Percentiles rank a stretch among this genome's conserved stretches.
These are phyloP conservation scores for Candida vartiovaarae DNA, from an alignment of 805 yeast species.

Conservation along the genomic window DNA sequence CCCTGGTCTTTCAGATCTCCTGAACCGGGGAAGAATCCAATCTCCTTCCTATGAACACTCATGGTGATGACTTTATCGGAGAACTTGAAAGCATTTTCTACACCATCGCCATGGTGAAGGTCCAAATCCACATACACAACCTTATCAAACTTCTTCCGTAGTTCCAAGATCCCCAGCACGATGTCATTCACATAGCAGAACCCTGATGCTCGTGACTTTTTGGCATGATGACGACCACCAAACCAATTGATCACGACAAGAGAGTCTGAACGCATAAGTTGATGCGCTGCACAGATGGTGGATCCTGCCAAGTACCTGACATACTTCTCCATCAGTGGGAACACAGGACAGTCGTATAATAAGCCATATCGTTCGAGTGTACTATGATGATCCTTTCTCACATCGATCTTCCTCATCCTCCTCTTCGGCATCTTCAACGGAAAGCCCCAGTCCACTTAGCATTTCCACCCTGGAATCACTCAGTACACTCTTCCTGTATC, in stretches of 20 bases:
- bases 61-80: constrained; percentile 51
- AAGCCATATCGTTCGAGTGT: constrained; percentile 38
- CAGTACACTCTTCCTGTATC: constrained; percentile 10
- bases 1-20: constrained; percentile 39
- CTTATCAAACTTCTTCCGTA: constrained; percentile 38
- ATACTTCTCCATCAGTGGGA: constrained; percentile 46
- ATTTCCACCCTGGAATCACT: constrained; percentile 4
- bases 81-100: constrained; percentile 53
- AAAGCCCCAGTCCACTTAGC: neutral
- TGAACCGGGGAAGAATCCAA: constrained; percentile 71
- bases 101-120: constrained; percentile 80
- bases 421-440: neutral
- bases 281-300: constrained; percentile 40
- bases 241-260: constrained; percentile 57
- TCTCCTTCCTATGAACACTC: constrained; percentile 56
- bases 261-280: neutral
- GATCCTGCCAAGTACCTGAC: constrained; percentile 48
- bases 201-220: constrained; percentile 50
- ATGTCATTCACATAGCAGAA: constrained; percentile 72
- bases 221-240: constrained; percentile 75
- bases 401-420: constrained; percentile 2
- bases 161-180: constrained; percentile 44
- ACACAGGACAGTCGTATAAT: constrained; percentile 56
- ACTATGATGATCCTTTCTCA: constrained; percentile 2
- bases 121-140: constrained; percentile 66